Evolutionary conservation across 331 rosid genomes (phyloP).

Genomic region (Malus hybrid): DNA sequence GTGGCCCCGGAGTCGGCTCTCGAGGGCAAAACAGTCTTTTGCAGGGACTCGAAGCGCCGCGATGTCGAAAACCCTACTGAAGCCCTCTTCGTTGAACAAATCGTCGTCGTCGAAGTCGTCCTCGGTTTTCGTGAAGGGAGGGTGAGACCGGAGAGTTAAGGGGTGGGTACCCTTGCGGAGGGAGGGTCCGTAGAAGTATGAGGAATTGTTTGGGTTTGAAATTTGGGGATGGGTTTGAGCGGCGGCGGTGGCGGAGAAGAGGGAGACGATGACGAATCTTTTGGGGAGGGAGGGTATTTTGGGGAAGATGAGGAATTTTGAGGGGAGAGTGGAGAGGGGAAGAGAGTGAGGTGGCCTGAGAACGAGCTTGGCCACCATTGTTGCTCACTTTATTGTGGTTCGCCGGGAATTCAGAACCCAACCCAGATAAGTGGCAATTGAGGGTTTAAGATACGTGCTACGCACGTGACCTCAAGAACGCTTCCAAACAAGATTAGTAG

Average conservation of each 20-base stretch:
- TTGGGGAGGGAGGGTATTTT: conserved; percentile 13
- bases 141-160: not conserved
- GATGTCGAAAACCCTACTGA: conserved; percentile 55
- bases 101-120: conserved; percentile 5
- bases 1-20: conserved; percentile 79
- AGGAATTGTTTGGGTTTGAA: conserved; percentile 1
- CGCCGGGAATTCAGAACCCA: conserved; percentile 2
- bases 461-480: too few relatives aligned
- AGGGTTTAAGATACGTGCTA: too few relatives aligned
- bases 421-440: too few relatives aligned
- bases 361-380: conserved; percentile 30
- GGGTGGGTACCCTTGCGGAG: conserved; percentile 48
- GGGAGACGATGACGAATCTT: conserved; percentile 14
- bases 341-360: conserved; percentile 40
- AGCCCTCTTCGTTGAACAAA: conserved; percentile 32
- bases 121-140: not conserved
- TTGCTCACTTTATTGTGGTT: not conserved
- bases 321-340: conserved; percentile 18
- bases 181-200: conserved; percentile 61
- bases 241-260: conserved; percentile 10
- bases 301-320: conserved; percentile 13
- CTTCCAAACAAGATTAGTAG: too few relatives aligned
- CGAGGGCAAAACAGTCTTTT: conserved; percentile 60
- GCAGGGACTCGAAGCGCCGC: conserved; percentile 84
- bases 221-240: conserved; percentile 15